A percentile compares a stretch with the other conserved stretches of the same genome.
These are phyloP conservation scores for Sclerotinia sclerotiorum DNA, from an alignment of 2,329 filamentous ascomycete species.

Conservation along the genomic window DNA sequence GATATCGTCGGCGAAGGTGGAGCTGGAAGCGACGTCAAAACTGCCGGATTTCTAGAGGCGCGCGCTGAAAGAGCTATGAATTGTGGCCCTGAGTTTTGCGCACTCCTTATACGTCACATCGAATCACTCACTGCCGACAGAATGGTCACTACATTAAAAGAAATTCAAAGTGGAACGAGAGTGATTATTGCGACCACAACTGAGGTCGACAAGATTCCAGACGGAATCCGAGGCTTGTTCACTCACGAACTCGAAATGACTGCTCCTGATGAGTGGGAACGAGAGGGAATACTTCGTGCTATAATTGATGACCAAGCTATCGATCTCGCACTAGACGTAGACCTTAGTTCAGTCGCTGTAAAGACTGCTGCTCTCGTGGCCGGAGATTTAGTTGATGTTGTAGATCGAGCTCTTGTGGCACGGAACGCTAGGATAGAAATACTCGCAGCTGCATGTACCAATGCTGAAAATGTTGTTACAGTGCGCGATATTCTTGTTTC, in stretches of 20 bases:
- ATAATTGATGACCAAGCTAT: constrained; percentile 76
- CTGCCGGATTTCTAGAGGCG: constrained; percentile 84
- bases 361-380: constrained; percentile 96
- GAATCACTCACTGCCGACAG: constrained; percentile 89
- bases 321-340: constrained; percentile 77
- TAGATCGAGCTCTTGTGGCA: constrained; percentile 82
- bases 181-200: constrained; percentile 93
- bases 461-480: constrained; percentile 51
- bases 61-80: constrained; percentile 85
- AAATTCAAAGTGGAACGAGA: constrained; percentile 74
- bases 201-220: constrained; percentile 90
- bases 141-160: constrained; percentile 80
- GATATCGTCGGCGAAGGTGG: constrained; percentile 92
- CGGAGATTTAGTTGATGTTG: constrained; percentile 89
- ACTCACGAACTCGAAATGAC: constrained; percentile 93
- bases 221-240: constrained; percentile 85
- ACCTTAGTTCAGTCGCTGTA: constrained; percentile 79
- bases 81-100: constrained; percentile 81
- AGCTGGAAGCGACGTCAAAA: constrained; percentile 88
- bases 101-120: constrained; percentile 82
- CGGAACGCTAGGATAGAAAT: constrained; percentile 72
- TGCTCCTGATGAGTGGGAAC: constrained; percentile 87
- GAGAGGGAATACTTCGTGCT: constrained; percentile 80
- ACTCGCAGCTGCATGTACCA: constrained; percentile 56
- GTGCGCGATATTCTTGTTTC: constrained; percentile 84